Base-by-base conservation (phyloP, 495 filamentous ascomycete genomes). In the Darksidea phi region DNA sequence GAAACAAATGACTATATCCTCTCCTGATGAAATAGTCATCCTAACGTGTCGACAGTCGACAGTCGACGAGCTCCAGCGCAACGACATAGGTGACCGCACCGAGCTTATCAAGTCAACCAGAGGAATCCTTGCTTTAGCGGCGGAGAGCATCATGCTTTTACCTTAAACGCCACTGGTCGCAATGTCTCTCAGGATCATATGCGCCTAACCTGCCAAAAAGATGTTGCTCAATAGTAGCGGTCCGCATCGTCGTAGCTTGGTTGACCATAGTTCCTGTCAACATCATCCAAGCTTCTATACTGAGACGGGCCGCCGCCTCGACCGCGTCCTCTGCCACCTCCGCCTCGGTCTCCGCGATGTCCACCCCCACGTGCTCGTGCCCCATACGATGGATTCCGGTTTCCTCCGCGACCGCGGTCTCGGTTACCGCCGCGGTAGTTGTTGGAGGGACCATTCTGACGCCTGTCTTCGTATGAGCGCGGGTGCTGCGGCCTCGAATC, bases 271-370 rank as follows among this genome's bases (percentile, higher is more conserved):
- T 24, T 63, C 32, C 45, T 41, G 23, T 41, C 49, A 20, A 67
- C 65, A 48, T 70, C 67, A 32, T 70, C 67, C 32, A 70, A 28
- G 42, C 67, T 70, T 47, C 48, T 56, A 26, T 70, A 70, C 47
- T 61, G 52, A 17, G 48, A 51, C 21, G 21, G 47, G 20, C 63
- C 57, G 18, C 45, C 32, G 34, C 28, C 28, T 32, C 63, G 42
- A 7, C 61, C 64, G 46, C 64, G 55, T 24, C 67, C 55, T 56
- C 67, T 43, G 11, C 54, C 48, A 25, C 61, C 51, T 37, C 59
- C 59, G 24, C 59, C 47, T 4, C 64, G 53, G 34, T 50, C 48
- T 21, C 66, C 50, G 1, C 54, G 63, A 13, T 46, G 18, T 5
- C 60, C 59, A 24, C 61, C 51, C 5, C 64, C 48, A 17, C 57